Percentiles rank a stretch among this genome's conserved stretches.
Conservation (phyloP, 2,329 filamentous ascomycete species). For the Fusarium devonianum region DNA sequence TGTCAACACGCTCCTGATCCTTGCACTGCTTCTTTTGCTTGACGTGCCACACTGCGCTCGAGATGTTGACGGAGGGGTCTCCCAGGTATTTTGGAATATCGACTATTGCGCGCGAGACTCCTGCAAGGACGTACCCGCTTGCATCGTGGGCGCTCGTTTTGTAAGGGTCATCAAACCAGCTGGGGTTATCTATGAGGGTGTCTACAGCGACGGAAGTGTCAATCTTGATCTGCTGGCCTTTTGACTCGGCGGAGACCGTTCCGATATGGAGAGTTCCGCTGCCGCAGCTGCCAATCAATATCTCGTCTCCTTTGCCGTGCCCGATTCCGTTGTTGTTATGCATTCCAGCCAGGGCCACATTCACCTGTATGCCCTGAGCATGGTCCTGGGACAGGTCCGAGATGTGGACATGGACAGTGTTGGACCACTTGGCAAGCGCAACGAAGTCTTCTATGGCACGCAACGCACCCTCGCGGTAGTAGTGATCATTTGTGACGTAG, state of each 20-base stretch:
- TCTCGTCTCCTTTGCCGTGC: slow-evolving; percentile 53
- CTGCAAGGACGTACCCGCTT: slow-evolving; percentile 62
- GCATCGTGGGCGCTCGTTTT: slow-evolving; percentile 52
- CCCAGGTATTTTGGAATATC: slow-evolving; percentile 46
- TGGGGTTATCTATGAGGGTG: slow-evolving; percentile 63
- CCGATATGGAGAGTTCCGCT: slow-evolving; percentile 58
- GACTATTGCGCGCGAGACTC: slow-evolving; percentile 52
- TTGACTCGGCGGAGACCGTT: slow-evolving; percentile 27
- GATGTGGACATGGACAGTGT: slow-evolving; percentile 49
- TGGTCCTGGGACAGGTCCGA: slow-evolving; percentile 46
- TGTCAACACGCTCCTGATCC: too few relatives aligned
- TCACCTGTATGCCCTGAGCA: slow-evolving; percentile 43
- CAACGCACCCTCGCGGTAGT: slow-evolving; percentile 56
- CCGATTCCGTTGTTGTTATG: slow-evolving; percentile 66
- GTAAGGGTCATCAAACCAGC: slow-evolving; percentile 63
- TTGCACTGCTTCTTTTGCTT: slow-evolving; percentile 17
- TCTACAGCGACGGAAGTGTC: slow-evolving; percentile 53
- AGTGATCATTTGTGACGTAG: slow-evolving; percentile 68
- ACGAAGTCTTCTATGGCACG: slow-evolving; percentile 57
- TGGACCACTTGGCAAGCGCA: slow-evolving; percentile 55
- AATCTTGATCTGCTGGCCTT: neutral
- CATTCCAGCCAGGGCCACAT: slow-evolving; percentile 53
- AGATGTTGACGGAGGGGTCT: slow-evolving; percentile 49
- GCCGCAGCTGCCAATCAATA: slow-evolving; percentile 52
- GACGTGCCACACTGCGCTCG: slow-evolving; percentile 55